Evolutionary conservation across 768 basidiomycete genomes (phyloP).

Genomic region (Phanerochaete sordida): DNA sequence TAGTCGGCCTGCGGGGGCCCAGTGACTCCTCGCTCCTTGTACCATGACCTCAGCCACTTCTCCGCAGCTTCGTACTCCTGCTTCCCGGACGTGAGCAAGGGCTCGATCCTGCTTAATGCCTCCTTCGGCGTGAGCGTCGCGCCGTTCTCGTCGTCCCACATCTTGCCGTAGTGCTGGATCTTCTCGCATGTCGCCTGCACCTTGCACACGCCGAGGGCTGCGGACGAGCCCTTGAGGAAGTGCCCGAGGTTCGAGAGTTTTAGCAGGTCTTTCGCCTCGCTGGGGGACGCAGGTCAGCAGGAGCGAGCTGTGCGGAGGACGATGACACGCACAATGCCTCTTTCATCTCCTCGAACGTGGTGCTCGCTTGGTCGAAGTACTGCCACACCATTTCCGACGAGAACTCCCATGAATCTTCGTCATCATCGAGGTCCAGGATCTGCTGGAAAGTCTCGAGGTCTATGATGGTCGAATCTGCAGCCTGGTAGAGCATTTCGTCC

Average conservation of each 20-base stretch:
- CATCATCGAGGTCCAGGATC: slow-evolving; percentile 90
- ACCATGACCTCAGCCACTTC: slow-evolving; percentile 57
- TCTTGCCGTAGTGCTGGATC: slow-evolving; percentile 85
- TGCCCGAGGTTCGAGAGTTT: slow-evolving; percentile 79
- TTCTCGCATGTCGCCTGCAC: slow-evolving; percentile 86
- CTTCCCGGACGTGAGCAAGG: no score
- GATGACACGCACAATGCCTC: slow-evolving; percentile 63
- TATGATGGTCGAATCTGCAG: slow-evolving; percentile 31
- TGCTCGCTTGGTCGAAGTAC: slow-evolving; percentile 77
- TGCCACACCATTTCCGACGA: slow-evolving; percentile 72
- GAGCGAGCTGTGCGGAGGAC: not conserved
- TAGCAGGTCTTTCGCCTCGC: slow-evolving; percentile 53
- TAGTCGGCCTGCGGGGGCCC: not conserved
- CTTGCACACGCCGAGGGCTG: slow-evolving; percentile 79
- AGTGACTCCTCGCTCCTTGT: slow-evolving; percentile 27
- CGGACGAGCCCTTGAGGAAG: slow-evolving; percentile 96
- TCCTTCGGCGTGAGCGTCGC: slow-evolving; percentile 43
- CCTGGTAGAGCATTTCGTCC: not conserved
- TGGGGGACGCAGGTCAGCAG: slow-evolving; percentile 27
- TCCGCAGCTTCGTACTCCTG: slow-evolving; percentile 62
- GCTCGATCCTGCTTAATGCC: slow-evolving; percentile 55
- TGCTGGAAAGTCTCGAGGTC: slow-evolving; percentile 82
- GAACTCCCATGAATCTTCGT: slow-evolving; percentile 72
- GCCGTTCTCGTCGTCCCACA: slow-evolving; percentile 52
- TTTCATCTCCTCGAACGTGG: slow-evolving; percentile 80